Evolutionary conservation across 192 early-diverging fungal species (phyloP).

Genomic region (Phycomyces blakesleeanus): DNA sequence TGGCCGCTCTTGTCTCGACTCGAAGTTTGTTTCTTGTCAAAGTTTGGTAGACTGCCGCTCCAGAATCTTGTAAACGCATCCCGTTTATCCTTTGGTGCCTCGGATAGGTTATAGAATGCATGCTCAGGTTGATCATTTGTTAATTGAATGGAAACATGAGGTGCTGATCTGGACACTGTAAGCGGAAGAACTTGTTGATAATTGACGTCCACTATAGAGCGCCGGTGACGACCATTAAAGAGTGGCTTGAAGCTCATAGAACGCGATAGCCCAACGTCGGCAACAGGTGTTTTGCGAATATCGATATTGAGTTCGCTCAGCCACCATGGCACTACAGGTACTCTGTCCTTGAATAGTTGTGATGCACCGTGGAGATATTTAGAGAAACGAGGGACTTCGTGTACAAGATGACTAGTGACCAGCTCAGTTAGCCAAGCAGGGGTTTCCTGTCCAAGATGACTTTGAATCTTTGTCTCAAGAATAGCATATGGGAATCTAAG

Average conservation of each 20-base stretch:
- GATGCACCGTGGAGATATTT: conserved; percentile 84
- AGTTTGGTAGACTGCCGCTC: background rate
- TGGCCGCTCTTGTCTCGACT: background rate
- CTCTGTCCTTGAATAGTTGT: conserved; percentile 49
- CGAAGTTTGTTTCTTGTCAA: background rate
- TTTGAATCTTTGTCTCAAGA: conserved; percentile 83
- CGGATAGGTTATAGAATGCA: background rate
- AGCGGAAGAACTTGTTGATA: background rate
- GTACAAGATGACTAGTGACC: conserved; percentile 66
- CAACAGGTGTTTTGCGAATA: conserved; percentile 24
- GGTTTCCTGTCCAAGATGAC: conserved; percentile 56
- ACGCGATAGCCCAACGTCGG: conserved; percentile 26
- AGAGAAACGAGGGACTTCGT: conserved; percentile 79
- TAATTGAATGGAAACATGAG: conserved; percentile 3
- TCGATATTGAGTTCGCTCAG: conserved; percentile 35
- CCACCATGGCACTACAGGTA: conserved; percentile 59
- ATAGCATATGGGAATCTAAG: conserved; percentile 93
- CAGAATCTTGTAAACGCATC: conserved; percentile 1
- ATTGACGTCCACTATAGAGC: conserved; percentile 9
- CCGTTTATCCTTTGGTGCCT: background rate
- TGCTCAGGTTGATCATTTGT: background rate
- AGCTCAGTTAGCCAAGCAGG: conserved; percentile 77
- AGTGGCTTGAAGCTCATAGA: conserved; percentile 34
- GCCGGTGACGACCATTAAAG: conserved; percentile 30
- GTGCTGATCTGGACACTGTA: background rate